Conservation (phyloP, 345 rosid species). For the Populus davidiana region DNA sequence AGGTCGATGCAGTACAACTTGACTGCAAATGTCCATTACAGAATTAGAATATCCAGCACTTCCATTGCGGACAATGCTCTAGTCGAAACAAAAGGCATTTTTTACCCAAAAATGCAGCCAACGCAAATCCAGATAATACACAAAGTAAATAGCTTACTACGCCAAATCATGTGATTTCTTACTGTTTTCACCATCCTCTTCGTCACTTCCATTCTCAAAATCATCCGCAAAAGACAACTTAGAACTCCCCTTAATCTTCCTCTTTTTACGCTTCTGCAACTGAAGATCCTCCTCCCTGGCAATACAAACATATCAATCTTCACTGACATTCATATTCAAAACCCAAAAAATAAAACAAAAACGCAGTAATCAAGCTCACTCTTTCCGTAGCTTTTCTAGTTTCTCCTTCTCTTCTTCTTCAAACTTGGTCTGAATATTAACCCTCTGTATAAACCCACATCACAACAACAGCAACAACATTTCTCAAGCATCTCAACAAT, state of each 20-base stretch:
- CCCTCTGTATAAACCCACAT: conserved; percentile 50
- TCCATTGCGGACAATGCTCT: not conserved
- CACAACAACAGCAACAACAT: not conserved
- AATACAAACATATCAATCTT: conserved; percentile 5
- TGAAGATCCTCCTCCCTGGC: conserved; percentile 89
- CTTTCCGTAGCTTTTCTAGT: conserved; percentile 81
- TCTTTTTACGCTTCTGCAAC: conserved; percentile 80
- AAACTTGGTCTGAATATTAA: conserved; percentile 80
- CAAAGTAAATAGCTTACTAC: not conserved
- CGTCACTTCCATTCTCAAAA: conserved; percentile 74
- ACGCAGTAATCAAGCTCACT: conserved; percentile 43
- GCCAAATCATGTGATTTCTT: conserved; percentile 14
- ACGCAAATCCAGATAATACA: not conserved
- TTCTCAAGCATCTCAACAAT: not conserved
- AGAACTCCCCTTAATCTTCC: conserved; percentile 73
- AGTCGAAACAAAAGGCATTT: not conserved
- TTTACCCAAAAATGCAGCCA: not conserved
- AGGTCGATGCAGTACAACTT: not conserved
- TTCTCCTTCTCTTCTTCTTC: conserved; percentile 99
- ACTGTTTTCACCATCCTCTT: conserved; percentile 56
- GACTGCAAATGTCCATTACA: not conserved
- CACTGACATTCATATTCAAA: not conserved
- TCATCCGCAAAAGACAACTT: conserved; percentile 86
- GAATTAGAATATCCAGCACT: not conserved
- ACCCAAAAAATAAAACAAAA: not conserved